Conservation (phyloP, 2,329 filamentous ascomycete genomes). For the Podosphaera aphanis region DNA sequence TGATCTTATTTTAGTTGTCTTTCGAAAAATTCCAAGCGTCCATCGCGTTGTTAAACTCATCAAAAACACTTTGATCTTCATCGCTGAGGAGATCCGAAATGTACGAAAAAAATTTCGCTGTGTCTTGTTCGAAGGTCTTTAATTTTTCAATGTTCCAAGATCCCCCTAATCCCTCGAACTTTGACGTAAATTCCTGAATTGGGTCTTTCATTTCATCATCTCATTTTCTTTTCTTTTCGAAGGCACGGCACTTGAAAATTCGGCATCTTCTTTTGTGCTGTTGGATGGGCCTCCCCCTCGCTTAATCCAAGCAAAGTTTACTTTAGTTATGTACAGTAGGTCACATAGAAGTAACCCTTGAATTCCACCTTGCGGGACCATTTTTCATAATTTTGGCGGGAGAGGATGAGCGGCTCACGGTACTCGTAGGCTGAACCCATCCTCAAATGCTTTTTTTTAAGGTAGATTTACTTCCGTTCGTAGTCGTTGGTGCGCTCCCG, state of each 20-base stretch:
- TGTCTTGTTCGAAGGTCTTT: neutral
- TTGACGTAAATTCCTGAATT: neutral
- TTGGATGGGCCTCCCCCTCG: neutral
- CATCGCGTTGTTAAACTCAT: too few species aligned
- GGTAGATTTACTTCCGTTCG: neutral
- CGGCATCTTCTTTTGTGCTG: neutral
- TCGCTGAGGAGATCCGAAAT: too few species aligned
- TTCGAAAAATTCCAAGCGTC: too few species aligned
- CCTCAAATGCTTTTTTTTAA: neutral
- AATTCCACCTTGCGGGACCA: neutral
- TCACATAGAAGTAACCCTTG: neutral
- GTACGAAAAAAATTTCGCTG: too few species aligned
- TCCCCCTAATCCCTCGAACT: neutral
- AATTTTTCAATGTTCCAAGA: constrained; percentile 1
- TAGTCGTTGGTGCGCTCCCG: neutral
- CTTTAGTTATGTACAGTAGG: neutral
- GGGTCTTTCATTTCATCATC: neutral
- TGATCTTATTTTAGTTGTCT: too few species aligned
- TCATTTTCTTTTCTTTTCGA: neutral
- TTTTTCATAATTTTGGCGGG: neutral
- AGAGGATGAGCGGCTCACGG: neutral
- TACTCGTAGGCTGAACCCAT: neutral
- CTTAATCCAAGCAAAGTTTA: neutral
- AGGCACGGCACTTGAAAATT: neutral
- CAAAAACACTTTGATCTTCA: too few species aligned